Evolutionary conservation across 116 monocot genomes (phyloP).

Genomic region (Papilionanthe hybrid): DNA sequence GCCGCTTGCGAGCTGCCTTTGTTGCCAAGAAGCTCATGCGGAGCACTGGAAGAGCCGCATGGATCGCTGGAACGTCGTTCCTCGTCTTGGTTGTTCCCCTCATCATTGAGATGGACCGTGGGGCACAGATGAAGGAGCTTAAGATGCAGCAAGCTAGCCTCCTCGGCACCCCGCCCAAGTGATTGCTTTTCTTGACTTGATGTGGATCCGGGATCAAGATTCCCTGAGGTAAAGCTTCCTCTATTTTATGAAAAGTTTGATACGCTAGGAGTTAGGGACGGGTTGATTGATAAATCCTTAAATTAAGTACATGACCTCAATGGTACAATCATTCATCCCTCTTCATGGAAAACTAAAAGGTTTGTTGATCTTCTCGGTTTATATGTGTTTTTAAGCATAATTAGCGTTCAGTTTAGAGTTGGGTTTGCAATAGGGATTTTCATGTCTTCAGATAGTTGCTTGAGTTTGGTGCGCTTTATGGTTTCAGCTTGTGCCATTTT

Average conservation of each 20-base stretch:
- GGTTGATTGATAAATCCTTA: not conserved
- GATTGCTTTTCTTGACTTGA: conserved; percentile 1
- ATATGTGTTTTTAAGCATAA: not conserved
- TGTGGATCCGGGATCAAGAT: not conserved
- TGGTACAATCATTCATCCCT: not conserved
- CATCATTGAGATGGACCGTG: conserved; percentile 98
- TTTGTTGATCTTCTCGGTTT: not conserved
- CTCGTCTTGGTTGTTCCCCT: conserved; percentile 82
- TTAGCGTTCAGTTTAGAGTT: not conserved
- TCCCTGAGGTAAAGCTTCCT: conserved; percentile 6
- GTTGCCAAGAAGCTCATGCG: conserved; percentile 71
- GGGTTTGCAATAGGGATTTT: not conserved
- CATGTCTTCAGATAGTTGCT: not conserved
- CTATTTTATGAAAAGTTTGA: not conserved
- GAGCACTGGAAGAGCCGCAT: conserved; percentile 89
- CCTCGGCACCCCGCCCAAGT: conserved; percentile 51
- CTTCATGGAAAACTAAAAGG: not conserved
- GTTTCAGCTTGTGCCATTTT: not conserved
- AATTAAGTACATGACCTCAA: not conserved
- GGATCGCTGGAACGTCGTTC: conserved; percentile 95
- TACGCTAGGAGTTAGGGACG: not conserved
- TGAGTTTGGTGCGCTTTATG: not conserved
- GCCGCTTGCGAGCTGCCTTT: conserved; percentile 46
- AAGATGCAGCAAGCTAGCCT: conserved; percentile 80
- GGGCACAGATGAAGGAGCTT: conserved; percentile 89